A percentile compares a stretch with the other conserved stretches of the same genome.
These are phyloP conservation scores for Globisporangium acanthophoron DNA, from an alignment of 352 stramenopile species.

Conservation along the genomic window DNA sequence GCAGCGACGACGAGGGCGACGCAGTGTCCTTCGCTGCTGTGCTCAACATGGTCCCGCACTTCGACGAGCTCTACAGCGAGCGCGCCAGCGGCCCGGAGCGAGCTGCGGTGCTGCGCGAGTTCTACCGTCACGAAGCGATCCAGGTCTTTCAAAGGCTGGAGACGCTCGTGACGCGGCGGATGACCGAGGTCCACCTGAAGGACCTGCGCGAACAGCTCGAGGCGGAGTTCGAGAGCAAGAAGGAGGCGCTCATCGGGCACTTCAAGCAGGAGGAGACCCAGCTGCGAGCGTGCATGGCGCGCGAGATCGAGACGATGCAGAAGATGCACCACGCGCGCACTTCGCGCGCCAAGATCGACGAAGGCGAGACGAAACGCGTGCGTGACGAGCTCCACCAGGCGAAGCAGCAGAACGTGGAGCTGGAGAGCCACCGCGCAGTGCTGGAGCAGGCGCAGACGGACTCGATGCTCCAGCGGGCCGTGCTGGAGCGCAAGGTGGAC, in stretches of 20 bases:
- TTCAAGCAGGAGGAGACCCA: slow-evolving; percentile 66
- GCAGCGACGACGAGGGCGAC: neutral
- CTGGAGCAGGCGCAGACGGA: slow-evolving; percentile 42
- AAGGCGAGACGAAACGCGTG: slow-evolving; percentile 43
- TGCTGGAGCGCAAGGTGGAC: slow-evolving; percentile 38
- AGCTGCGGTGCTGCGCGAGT: slow-evolving; percentile 40
- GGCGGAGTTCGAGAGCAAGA: slow-evolving; percentile 53
- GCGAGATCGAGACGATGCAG: slow-evolving; percentile 63
- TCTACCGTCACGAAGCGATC: slow-evolving; percentile 53
- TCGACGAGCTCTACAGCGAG: slow-evolving; percentile 44
- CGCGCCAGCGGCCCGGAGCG: slow-evolving; percentile 49
- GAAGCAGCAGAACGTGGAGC: slow-evolving; percentile 29
- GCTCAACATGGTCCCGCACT: slow-evolving; percentile 40
- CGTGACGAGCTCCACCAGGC: slow-evolving; percentile 36
- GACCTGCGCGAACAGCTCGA: slow-evolving; percentile 49
- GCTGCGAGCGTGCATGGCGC: slow-evolving; percentile 44
- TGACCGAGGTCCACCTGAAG: slow-evolving; percentile 51
- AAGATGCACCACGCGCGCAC: slow-evolving; percentile 59
- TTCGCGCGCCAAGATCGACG: slow-evolving; percentile 60
- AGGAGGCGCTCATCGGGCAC: slow-evolving; percentile 47
- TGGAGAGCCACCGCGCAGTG: slow-evolving; percentile 38
- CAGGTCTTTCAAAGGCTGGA: slow-evolving; percentile 52
- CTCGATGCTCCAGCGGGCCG: slow-evolving; percentile 21
- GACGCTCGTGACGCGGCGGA: slow-evolving; percentile 33
- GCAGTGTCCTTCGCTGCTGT: slow-evolving; percentile 29